Conservation (phyloP, 2,329 filamentous ascomycete genomes). For the Didymosphaeria variabile region DNA sequence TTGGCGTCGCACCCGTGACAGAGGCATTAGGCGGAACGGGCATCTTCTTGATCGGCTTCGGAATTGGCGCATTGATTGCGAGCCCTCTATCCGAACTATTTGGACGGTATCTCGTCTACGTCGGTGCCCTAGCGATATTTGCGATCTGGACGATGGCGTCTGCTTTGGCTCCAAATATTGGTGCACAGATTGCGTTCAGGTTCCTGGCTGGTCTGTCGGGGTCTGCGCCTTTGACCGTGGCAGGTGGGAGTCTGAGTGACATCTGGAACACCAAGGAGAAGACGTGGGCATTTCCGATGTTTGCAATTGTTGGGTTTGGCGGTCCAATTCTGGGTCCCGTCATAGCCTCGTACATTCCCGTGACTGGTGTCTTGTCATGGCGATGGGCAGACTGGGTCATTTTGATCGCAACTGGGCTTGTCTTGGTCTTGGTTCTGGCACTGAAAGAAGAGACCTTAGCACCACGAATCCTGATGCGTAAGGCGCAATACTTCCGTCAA, state of each 20-base stretch:
- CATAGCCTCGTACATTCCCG: constrained; percentile 35
- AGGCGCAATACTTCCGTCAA: constrained; percentile 42
- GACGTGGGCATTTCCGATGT: constrained; percentile 37
- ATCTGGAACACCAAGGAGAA: constrained; percentile 33
- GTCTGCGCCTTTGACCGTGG: constrained; percentile 41
- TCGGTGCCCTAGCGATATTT: constrained; percentile 34
- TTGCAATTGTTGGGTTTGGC: constrained; percentile 29
- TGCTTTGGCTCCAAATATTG: constrained; percentile 54
- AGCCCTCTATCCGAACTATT: constrained; percentile 61
- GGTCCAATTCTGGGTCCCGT: constrained; percentile 56
- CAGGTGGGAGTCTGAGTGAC: constrained; percentile 31
- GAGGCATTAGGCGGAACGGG: no score
- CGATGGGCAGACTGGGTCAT: constrained; percentile 38
- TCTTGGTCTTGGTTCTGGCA: constrained; percentile 33
- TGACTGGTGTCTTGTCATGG: constrained; percentile 30
- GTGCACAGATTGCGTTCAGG: constrained; percentile 59
- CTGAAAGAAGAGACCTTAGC: constrained; percentile 35
- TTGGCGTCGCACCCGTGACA: no score
- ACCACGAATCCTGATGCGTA: constrained; percentile 40
- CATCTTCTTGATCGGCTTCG: constrained; percentile 53
- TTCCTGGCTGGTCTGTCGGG: constrained; percentile 61
- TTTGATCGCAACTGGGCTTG: background rate
- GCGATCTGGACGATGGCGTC: constrained; percentile 46
- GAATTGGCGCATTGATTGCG: constrained; percentile 47
- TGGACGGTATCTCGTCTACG: constrained; percentile 53